These are phyloP conservation scores for Fusarium gaditjirri DNA, from an alignment of 2,329 filamentous ascomycete species.

Conservation along the genomic window DNA sequence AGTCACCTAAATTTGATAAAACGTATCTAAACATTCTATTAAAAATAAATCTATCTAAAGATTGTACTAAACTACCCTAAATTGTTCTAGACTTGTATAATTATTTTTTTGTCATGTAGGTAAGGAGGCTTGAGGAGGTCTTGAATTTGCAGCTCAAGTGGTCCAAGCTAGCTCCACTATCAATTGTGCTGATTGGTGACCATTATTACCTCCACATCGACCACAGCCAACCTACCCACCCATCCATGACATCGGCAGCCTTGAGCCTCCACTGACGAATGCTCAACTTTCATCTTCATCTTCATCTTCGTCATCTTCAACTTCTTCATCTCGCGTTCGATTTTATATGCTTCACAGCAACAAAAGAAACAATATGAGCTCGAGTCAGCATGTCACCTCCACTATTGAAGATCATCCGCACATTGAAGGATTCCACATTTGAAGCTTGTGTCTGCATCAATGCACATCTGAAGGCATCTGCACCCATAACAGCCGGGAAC, in stretches of 20 bases:
- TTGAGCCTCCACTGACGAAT: not conserved
- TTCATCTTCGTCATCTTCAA: not conserved
- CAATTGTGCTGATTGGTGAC: not conserved
- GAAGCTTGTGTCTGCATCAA: conserved; percentile 29
- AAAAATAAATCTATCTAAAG: accelerated
- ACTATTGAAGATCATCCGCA: conserved; percentile 19
- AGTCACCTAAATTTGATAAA: not conserved
- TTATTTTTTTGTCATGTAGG: not conserved
- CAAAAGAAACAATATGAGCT: conserved; percentile 8
- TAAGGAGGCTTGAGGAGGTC: not conserved
- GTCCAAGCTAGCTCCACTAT: conserved; percentile 5
- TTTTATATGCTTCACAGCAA: not conserved
- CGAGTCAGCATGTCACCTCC: conserved; percentile 9
- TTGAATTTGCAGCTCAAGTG: not conserved
- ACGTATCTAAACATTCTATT: not conserved
- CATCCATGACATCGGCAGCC: conserved; percentile 3
- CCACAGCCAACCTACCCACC: too few species aligned
- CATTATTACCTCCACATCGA: not conserved
- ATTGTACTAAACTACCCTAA: not conserved
- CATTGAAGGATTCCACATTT: conserved; percentile 33
- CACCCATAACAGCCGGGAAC: not conserved
- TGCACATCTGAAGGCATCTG: conserved; percentile 12
- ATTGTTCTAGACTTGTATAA: not conserved
- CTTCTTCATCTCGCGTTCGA: not conserved
- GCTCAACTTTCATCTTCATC: not conserved